Percentiles rank a stretch among this genome's conserved stretches.
phyloP scores from a whole-genome alignment of 2,329 filamentous ascomycete species.

The Alternaria brassicae region DNA sequence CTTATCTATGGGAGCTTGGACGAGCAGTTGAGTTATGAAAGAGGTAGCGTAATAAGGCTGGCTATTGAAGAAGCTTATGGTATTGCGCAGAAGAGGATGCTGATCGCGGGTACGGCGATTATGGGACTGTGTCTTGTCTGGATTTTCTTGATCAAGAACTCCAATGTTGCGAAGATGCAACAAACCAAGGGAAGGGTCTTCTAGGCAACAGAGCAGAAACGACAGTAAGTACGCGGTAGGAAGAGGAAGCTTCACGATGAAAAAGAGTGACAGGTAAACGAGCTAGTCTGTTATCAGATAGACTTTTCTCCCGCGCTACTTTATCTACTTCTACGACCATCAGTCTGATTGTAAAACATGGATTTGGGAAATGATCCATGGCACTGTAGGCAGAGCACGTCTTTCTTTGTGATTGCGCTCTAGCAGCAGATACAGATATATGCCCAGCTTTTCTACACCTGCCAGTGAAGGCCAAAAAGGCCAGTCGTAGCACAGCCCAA shows the following conservation, averaged over 20 bases:
- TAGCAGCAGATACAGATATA: too few relatives aligned
- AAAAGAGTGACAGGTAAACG: not conserved
- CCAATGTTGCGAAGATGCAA: conserved; percentile 44
- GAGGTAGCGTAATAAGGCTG: conserved; percentile 57
- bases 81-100: conserved; percentile 51
- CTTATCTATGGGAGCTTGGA: conserved; percentile 60
- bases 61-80: conserved; percentile 42
- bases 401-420: too few relatives aligned
- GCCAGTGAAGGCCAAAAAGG: too few relatives aligned
- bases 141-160: conserved; percentile 42
- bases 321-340: not conserved
- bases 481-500: not conserved
- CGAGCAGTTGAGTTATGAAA: conserved; percentile 61
- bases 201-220: not conserved
- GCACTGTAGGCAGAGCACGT: too few relatives aligned
- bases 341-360: too few relatives aligned
- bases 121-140: conserved; percentile 37
- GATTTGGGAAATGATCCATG: too few relatives aligned
- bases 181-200: conserved; percentile 46
- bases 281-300: not conserved
- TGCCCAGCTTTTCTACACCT: too few relatives aligned
- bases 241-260: not conserved
- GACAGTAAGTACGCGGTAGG: not conserved
- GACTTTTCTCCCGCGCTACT: not conserved
- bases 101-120: conserved; percentile 46